Conservation (phyloP, 2,329 filamentous ascomycete species). For the Westerdykella aurantiaca region DNA sequence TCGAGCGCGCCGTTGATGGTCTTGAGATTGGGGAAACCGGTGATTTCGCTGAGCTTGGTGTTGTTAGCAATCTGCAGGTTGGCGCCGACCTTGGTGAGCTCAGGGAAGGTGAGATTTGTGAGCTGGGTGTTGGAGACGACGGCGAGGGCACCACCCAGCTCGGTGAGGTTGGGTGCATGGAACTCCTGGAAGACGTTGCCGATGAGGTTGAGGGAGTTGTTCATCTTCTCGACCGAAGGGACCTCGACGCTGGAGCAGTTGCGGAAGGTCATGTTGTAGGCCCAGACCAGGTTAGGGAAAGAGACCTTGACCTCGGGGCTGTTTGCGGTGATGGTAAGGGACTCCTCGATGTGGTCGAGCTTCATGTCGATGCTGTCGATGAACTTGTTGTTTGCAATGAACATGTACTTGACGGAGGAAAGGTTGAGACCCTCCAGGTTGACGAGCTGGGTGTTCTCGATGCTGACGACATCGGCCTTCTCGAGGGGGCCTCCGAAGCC, state of each 20-base stretch:
- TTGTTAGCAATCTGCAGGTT: conserved; percentile 88
- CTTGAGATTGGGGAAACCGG: conserved; percentile 62
- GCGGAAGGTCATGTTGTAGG: conserved; percentile 74
- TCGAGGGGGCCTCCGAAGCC: conserved; percentile 60
- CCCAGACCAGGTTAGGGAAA: conserved; percentile 72
- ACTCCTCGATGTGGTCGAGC: conserved; percentile 66
- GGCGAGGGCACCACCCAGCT: conserved; percentile 53
- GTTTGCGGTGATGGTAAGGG: conserved; percentile 75
- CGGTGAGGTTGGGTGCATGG: conserved; percentile 64
- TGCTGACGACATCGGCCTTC: conserved; percentile 61
- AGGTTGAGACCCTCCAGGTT: conserved; percentile 78
- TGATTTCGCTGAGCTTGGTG: conserved; percentile 61
- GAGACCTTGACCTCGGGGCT: conserved; percentile 63
- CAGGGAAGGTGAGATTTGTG: conserved; percentile 70
- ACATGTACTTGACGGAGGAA: conserved; percentile 62
- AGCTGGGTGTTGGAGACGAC: conserved; percentile 56
- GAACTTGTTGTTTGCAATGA: conserved; percentile 84
- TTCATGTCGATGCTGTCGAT: conserved; percentile 71
- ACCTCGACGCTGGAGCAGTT: conserved; percentile 70
- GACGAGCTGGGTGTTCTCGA: conserved; percentile 80
- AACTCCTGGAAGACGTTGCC: conserved; percentile 65
- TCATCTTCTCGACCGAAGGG: conserved; percentile 66
- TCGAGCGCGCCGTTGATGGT: conserved; percentile 73
- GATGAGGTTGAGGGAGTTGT: conserved; percentile 77
- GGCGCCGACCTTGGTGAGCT: conserved; percentile 64